Percentiles rank a stretch among this genome's conserved stretches.
Evolutionary conservation across 164 flowering plant genomes (phyloP).

Genomic region (Liriodendron chinense): DNA sequence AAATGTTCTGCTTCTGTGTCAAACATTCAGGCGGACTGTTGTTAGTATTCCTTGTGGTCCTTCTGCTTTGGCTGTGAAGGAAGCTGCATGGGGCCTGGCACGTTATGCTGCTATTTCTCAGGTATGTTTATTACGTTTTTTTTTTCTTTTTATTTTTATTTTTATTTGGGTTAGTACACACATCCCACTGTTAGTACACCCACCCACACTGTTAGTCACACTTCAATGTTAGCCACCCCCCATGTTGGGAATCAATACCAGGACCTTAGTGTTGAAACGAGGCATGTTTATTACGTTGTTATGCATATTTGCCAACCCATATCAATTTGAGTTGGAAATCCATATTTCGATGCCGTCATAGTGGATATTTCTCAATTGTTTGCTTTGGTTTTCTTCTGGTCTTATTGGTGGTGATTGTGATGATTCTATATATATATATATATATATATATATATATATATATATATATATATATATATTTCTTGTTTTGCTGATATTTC

Average conservation of each 20-base stretch:
- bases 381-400: neutral
- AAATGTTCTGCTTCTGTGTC: neutral
- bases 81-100: conserved; percentile 98
- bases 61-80: conserved; percentile 88
- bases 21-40: conserved; percentile 65
- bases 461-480: neutral
- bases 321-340: no score
- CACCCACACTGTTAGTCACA: no score
- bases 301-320: no score
- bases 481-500: neutral
- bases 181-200: no score
- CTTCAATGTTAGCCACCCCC: no score
- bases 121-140: conserved; percentile 38
- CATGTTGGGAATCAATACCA: no score
- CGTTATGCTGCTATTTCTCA: conserved; percentile 94
- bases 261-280: no score
- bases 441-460: neutral
- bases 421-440: neutral
- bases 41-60: conserved; percentile 93
- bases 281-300: conserved; percentile 30
- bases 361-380: no score
- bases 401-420: neutral
- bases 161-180: neutral
- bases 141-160: neutral
- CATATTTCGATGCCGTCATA: no score